Base-by-base conservation (phyloP, 768 basidiomycete genomes). In the Leccinum longicurvipes region DNA sequence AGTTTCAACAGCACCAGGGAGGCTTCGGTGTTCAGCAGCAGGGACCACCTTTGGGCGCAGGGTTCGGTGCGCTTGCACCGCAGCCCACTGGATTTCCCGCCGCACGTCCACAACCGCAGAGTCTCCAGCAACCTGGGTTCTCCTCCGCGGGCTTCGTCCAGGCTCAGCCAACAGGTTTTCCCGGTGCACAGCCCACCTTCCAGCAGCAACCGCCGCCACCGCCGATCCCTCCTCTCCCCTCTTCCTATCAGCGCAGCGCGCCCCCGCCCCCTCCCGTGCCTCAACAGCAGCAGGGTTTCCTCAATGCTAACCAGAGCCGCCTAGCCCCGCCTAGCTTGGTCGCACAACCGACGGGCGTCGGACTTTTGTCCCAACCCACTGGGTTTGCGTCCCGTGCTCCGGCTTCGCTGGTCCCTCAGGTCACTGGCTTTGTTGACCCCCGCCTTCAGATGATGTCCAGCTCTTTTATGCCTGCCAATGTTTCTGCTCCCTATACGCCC, bases 361-460 rank as follows among this genome's bases (percentile, higher is more conserved):
- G 66, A 24, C 58, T 77, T 28, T 29, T 65, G 5, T 60, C 67
- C 29, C 68, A 68, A 23, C 64, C 60, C 8, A 68, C 64, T 6
- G 86, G 89, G 1, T 89, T 83, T 62, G 75, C 72, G 14, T 79
- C 78, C 25, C 72, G 67, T 49, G 63, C 75, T 44, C 56, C 65
- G 53, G 49, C 71, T 64, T 78, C 80, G 7, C 79, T 93, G 50
- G 75, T 87, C 2, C 81, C 89, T 15, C 92, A 93, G 64, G 73
- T 79, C 52, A 93, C 92, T 6, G 92, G 92, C 21, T 91, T 81
- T 63, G 74, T 89, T 52, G 89, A 96, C 73, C 93, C 93, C 2
- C 76, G 92, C 19, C 74, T 95, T 49, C 83, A 84, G 68, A 86
- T 94, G 82, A 92, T 97, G 89, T 85, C 85, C n/a, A 89, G 75